These are phyloP conservation scores for Oxyria digyna DNA, from an alignment of 148 eudicot species.

Conservation along the genomic window DNA sequence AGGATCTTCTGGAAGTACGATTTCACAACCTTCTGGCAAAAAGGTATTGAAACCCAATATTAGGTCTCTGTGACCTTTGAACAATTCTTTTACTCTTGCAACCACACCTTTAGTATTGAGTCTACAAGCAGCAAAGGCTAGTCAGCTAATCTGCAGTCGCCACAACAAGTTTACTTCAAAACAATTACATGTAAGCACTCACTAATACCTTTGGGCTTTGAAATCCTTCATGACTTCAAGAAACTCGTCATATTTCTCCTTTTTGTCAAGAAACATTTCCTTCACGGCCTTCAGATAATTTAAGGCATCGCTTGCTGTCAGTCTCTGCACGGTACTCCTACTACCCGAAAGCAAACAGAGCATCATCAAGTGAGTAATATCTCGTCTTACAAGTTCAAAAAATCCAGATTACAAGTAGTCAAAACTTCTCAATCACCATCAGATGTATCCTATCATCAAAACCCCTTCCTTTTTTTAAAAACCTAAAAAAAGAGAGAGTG, in stretches of 20 bases:
- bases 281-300: slow-evolving; percentile 88
- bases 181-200: not conserved
- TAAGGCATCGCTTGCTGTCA: slow-evolving; percentile 86
- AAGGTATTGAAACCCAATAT: slow-evolving; percentile 94
- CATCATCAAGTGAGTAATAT: not conserved
- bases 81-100: slow-evolving; percentile 82
- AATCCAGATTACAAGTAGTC: not conserved
- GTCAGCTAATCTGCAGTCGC: not conserved
- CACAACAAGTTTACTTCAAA: not conserved
- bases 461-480: not conserved
- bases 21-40: slow-evolving; percentile 94
- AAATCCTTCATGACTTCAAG: slow-evolving; percentile 99
- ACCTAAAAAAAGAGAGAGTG: not conserved
- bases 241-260: slow-evolving; percentile 88
- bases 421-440: not conserved
- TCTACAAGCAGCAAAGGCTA: slow-evolving; percentile 28
- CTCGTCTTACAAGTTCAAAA: not conserved
- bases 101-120: slow-evolving; percentile 88
- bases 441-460: not conserved
- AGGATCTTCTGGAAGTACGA: slow-evolving; percentile 63
- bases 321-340: slow-evolving; percentile 41
- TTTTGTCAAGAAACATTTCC: slow-evolving; percentile 85
- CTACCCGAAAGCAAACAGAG: not conserved
- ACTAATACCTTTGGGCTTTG: slow-evolving; percentile 70
- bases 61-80: slow-evolving; percentile 81